Evolutionary conservation across 345 rosid genomes (phyloP).

Genomic region (Citrus sinensis): DVS_A1.0 CM039162.1:19123001-19123500

Average conservation of each 20-base stretch:
- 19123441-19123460: neutral
- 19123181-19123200: neutral
- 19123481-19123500: neutral
- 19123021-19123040: neutral
- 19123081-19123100: constrained; percentile 24
- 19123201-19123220: neutral
- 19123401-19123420: neutral
- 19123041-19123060: neutral
- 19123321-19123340: neutral
- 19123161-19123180: neutral
- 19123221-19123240: neutral
- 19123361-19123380: too few relatives aligned
- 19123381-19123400: too few relatives aligned
- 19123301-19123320: neutral
- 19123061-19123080: neutral
- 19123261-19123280: neutral
- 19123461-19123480: neutral
- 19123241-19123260: neutral
- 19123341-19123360: too few relatives aligned
- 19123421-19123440: neutral
- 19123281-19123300: too few relatives aligned
- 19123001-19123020: neutral
- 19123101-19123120: constrained; percentile 65
- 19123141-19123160: constrained; percentile 24
- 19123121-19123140: constrained; percentile 64